Evolutionary conservation across 1,139 yeast genomes (phyloP).

Genomic region (Kurtzmaniella quercitrusa): DNA sequence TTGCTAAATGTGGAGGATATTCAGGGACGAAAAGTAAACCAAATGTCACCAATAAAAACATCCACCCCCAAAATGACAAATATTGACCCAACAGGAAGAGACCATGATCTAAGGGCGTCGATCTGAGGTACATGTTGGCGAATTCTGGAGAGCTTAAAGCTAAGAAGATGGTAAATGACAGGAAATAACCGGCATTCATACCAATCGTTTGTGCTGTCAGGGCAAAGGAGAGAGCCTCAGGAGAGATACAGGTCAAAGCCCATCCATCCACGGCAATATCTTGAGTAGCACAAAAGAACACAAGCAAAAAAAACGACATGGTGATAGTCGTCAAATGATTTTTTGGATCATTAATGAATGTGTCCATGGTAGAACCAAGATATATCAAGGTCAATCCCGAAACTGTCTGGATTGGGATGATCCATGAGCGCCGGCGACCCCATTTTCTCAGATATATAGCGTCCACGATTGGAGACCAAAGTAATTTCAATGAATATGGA

Average conservation of each 20-base stretch:
- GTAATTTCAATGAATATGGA: conserved; percentile 85
- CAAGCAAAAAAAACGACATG: conserved; percentile 64
- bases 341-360: conserved; percentile 53
- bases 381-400: conserved; percentile 66
- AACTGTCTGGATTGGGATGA: conserved; percentile 80
- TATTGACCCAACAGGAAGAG: conserved; percentile 71
- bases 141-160: conserved; percentile 92
- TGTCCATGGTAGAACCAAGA: conserved; percentile 59
- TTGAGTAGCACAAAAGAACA: conserved; percentile 92
- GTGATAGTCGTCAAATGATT: conserved; percentile 55
- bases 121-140: conserved; percentile 77
- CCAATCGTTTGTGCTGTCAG: conserved; percentile 98
- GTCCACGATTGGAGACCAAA: conserved; percentile 97
- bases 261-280: conserved; percentile 99
- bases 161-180: conserved; percentile 84
- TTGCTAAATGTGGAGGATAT: conserved; percentile 52
- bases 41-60: conserved; percentile 65
- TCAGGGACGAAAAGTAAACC: conserved; percentile 61
- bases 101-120: conserved; percentile 58
- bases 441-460: conserved; percentile 63
- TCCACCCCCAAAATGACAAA: conserved; percentile 71
- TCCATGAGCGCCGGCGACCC: conserved; percentile 93
- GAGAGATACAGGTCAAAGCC: conserved; percentile 86
- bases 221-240: conserved; percentile 82
- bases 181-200: conserved; percentile 86